A percentile compares a stretch with the other conserved stretches of the same genome.
phyloP scores from a whole-genome alignment of 106 monocot species.

The Cymbidium sinense region DNA sequence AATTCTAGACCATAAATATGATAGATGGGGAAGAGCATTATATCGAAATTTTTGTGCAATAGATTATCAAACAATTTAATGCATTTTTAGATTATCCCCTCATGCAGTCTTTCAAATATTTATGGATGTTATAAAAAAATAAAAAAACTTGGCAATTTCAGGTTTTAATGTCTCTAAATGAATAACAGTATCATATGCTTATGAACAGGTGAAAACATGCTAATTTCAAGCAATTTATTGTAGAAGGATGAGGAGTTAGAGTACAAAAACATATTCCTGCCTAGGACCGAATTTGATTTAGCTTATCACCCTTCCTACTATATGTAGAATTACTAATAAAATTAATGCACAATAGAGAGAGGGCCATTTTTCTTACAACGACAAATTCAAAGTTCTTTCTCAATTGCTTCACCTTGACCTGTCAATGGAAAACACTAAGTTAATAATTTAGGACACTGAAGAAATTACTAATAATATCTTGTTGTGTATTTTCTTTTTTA shows the following conservation, averaged over 20 bases:
- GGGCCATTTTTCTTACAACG: neutral
- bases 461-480: neutral
- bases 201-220: neutral
- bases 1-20: no score
- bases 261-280: neutral
- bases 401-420: constrained; percentile 2
- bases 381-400: neutral
- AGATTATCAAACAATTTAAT: no score
- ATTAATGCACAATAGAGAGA: neutral
- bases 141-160: neutral
- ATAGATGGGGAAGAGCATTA: no score
- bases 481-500: neutral
- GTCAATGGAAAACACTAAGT: neutral
- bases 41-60: no score
- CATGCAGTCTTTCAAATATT: no score
- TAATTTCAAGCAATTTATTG: neutral
- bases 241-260: neutral
- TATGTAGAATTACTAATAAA: neutral
- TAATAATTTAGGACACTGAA: neutral
- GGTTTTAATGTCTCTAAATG: neutral
- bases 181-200: neutral
- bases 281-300: neutral
- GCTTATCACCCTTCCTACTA: no score
- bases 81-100: no score
- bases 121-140: no score